Base-by-base conservation (phyloP, 257 asterid species). In the Eustoma russellianum region DNA sequence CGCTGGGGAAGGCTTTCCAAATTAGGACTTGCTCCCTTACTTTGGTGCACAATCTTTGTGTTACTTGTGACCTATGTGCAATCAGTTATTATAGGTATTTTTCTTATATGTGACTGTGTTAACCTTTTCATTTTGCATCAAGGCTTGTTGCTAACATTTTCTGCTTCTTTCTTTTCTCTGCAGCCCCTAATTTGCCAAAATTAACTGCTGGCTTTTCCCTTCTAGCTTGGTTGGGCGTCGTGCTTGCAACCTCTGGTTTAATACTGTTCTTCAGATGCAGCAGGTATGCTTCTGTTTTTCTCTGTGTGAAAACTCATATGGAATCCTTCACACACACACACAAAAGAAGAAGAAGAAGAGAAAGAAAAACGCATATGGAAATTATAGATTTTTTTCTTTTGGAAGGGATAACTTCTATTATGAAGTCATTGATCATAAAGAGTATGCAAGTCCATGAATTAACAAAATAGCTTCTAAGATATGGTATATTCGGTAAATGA, bases 1-100 rank as follows among this genome's bases (percentile, higher is more conserved):
- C 71, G 67, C 38, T 62, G 83, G 28, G 97, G 99, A 46, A 85
- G 72, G 70, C 61, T 92, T 56, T 77, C 94, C 52, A 88, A 83
- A 79, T 68, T 88, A 65, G 97, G 95, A 74, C 93, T 92, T 73
- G 99, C 99, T 61, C 99, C 99, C 5, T 28, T 81, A 52, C 91
- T 92, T 48, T 92, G 95, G 88, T 92, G 74, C 73, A 65, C 72
- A 56, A 79, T 88, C 50, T 73, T 88, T 72, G 49, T 88, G 79
- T 56, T 88, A 63, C 80, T 92, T 53, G 78, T 67, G 69, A 70
- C 80, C 44, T 92, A 88, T 73, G 66, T 75, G 48, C 86, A 71
- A 52, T 78, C 99, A 41, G 99, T 88, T 56, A 73, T 92, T 46
- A 55, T 63, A 51, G 95, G 99, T 92, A 92, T 35, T 17, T 52